These are phyloP conservation scores for Caloboletus inedulis DNA, from an alignment of 1,284 basidiomycete species.

Conservation along the genomic window DNA sequence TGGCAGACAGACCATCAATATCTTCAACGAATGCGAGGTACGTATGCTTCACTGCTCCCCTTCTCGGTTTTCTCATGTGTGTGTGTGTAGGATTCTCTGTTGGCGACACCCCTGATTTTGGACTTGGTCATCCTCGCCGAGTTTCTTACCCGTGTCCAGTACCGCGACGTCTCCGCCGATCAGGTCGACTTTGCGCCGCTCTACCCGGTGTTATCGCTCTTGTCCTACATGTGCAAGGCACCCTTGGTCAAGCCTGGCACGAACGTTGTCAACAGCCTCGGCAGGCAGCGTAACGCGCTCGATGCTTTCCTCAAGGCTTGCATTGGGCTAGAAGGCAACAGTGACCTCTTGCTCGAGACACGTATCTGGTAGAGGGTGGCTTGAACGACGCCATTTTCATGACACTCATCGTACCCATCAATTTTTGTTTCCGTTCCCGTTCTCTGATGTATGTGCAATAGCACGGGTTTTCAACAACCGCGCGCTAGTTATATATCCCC, in stretches of 20 bases:
- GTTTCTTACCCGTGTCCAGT: slow-evolving; percentile 90
- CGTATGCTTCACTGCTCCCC: slow-evolving; percentile 15
- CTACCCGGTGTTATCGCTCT: slow-evolving; percentile 84
- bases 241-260: slow-evolving; percentile 95
- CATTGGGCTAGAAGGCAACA: slow-evolving; percentile 79
- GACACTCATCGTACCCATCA: not conserved
- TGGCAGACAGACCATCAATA: slow-evolving; percentile 82
- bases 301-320: slow-evolving; percentile 94
- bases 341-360: slow-evolving; percentile 82
- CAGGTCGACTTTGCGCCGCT: slow-evolving; percentile 71
- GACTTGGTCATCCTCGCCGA: slow-evolving; percentile 94
- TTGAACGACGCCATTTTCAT: no score
- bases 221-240: slow-evolving; percentile 97
- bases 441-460: not conserved
- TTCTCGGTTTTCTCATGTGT: slow-evolving; percentile 12
- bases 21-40: slow-evolving; percentile 95
- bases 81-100: slow-evolving; percentile 74
- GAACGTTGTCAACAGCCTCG: slow-evolving; percentile 93
- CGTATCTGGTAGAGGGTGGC: slow-evolving; percentile 70
- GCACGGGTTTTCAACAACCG: slow-evolving; percentile 22
- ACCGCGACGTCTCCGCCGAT: slow-evolving; percentile 56
- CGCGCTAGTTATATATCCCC: not conserved
- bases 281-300: slow-evolving; percentile 91
- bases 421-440: not conserved
- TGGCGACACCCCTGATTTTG: slow-evolving; percentile 94